These are phyloP conservation scores for Pugionium dolabratum DNA, from an alignment of 345 rosid genomes.

Conservation along the genomic window DNA sequence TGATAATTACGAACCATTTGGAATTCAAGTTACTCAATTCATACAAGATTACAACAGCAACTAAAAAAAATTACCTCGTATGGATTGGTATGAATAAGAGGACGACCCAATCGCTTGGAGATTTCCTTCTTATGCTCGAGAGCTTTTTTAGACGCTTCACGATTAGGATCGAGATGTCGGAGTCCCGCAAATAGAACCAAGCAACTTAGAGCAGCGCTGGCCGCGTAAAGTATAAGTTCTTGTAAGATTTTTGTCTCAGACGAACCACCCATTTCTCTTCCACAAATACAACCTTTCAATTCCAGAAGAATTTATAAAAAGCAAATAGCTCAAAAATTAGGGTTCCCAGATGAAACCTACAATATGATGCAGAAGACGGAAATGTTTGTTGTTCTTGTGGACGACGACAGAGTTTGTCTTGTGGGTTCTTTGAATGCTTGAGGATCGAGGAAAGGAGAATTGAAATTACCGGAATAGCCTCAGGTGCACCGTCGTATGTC, in stretches of 20 bases:
- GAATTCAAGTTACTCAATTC: slow-evolving; percentile 3
- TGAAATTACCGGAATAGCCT: slow-evolving; percentile 28
- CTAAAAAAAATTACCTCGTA: slow-evolving; percentile 59
- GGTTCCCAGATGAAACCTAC: not conserved
- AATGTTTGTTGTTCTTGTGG: slow-evolving; percentile 24
- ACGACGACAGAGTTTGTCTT: slow-evolving; percentile 26
- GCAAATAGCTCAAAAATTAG: not conserved
- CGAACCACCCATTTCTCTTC: slow-evolving; percentile 50
- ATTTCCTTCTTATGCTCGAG: slow-evolving; percentile 91
- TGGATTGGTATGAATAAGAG: slow-evolving; percentile 80
- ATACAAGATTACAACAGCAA: not conserved
- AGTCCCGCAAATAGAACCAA: slow-evolving; percentile 83
- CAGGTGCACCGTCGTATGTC: slow-evolving; percentile 17
- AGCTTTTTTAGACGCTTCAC: slow-evolving; percentile 88
- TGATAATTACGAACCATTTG: not conserved
- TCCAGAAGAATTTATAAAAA: not conserved
- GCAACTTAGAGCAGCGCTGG: slow-evolving; percentile 94
- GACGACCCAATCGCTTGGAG: slow-evolving; percentile 86
- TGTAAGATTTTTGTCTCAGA: slow-evolving; percentile 80
- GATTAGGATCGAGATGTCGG: slow-evolving; percentile 86
- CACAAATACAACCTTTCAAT: slow-evolving; percentile 10
- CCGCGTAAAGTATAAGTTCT: slow-evolving; percentile 80
- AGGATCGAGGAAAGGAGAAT: slow-evolving; percentile 5
- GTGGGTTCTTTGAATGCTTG: slow-evolving; percentile 27
- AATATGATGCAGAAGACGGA: slow-evolving; percentile 21